These are phyloP conservation scores for Naganishia friedmannii DNA, from an alignment of 768 basidiomycete species.

Conservation along the genomic window DNA sequence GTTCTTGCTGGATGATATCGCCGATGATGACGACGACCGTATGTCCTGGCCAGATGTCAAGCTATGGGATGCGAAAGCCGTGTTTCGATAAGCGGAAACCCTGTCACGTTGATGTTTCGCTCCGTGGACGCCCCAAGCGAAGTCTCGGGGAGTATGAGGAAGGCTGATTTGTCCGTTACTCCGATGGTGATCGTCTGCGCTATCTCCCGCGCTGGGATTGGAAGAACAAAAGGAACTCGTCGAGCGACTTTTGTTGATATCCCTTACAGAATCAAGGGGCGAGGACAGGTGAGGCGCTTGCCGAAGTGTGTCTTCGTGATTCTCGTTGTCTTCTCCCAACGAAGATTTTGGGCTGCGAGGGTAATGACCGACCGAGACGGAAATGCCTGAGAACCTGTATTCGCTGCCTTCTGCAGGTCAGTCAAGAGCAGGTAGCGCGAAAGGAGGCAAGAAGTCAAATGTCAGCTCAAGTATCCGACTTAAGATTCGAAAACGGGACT, in stretches of 20 bases:
- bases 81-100: not conserved
- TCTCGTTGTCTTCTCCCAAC: not conserved
- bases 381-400: not conserved
- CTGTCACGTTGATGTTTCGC: not conserved
- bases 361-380: not conserved
- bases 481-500: not conserved
- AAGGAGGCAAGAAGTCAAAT: not conserved
- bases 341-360: not conserved
- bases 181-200: not conserved
- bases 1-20: not conserved
- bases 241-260: not conserved
- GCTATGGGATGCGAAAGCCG: not conserved
- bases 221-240: constrained; percentile 19
- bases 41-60: not conserved
- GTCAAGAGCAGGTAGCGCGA: not conserved
- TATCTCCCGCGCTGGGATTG: not conserved
- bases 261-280: not conserved
- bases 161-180: not conserved
- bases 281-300: not conserved
- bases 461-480: not conserved
- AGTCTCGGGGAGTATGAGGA: not conserved
- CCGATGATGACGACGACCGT: not conserved
- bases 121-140: constrained; percentile 2
- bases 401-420: not conserved
- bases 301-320: not conserved